Evolutionary conservation across 176 grass and related monocot genomes (phyloP).

Genomic region (Hordeum marinum): DNA sequence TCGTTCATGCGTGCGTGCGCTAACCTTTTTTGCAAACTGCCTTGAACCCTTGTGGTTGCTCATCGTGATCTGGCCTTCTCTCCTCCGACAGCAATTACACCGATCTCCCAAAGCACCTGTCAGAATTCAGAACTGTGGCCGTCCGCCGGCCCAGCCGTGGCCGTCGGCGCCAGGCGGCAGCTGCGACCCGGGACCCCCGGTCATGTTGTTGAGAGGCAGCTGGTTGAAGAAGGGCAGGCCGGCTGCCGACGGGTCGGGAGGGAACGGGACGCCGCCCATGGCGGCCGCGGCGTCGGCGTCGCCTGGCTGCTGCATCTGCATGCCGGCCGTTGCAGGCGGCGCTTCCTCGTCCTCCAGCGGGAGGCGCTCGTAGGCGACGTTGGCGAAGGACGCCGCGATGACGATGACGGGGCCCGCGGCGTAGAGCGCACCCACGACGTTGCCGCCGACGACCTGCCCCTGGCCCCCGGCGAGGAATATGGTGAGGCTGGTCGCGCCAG

Average conservation of each 20-base stretch:
- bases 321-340: constrained; percentile 15
- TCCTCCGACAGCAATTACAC: constrained; percentile 13
- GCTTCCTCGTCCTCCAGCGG: constrained; percentile 93
- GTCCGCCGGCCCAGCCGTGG: constrained; percentile 41
- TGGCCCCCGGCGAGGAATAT: constrained; percentile 93
- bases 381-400: constrained; percentile 92
- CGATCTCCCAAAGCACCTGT: neutral
- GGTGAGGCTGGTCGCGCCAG: constrained; percentile 92
- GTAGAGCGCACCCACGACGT: constrained; percentile 87
- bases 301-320: constrained; percentile 60
- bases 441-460: constrained; percentile 91
- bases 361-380: constrained; percentile 97
- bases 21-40: constrained; percentile 78
- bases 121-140: constrained; percentile 63
- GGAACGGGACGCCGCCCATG: constrained; percentile 44
- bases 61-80: constrained; percentile 34
- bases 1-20: constrained; percentile 34
- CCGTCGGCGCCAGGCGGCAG: constrained; percentile 61
- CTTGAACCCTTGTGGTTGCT: constrained; percentile 23
- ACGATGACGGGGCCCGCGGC: constrained; percentile 91
- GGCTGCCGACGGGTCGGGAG: constrained; percentile 64
- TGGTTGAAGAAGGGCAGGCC: constrained; percentile 81
- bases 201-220: constrained; percentile 76
- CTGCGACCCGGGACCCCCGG: constrained; percentile 35
- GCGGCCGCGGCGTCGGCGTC: constrained; percentile 38